These are phyloP conservation scores for Plectosphaerella plurivora DNA, from an alignment of 2,329 filamentous ascomycete species.

Conservation along the genomic window DNA sequence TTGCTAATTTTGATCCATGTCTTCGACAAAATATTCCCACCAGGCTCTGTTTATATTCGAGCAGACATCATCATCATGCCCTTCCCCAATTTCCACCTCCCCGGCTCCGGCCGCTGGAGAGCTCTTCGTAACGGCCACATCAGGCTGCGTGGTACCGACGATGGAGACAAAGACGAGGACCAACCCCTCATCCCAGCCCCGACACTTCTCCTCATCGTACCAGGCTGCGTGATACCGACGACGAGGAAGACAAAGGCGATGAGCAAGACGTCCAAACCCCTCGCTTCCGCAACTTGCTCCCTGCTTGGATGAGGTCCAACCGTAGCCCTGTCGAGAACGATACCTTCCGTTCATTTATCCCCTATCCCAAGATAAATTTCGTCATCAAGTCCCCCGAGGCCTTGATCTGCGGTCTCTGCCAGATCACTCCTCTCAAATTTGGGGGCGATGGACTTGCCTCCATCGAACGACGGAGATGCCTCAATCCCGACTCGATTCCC, in stretches of 20 bases:
- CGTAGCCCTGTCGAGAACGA: background rate
- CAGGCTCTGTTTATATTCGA: too few relatives aligned
- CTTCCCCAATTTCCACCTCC: too few relatives aligned
- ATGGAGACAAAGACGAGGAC: too few relatives aligned
- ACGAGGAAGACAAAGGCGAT: background rate
- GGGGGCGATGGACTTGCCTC: background rate
- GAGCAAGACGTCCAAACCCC: background rate
- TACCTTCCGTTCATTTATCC: conserved; percentile 15
- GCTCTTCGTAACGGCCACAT: too few relatives aligned
- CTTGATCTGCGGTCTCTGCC: conserved; percentile 21
- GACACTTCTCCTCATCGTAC: background rate
- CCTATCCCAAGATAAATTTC: conserved; percentile 22
- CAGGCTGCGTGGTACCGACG: too few relatives aligned
- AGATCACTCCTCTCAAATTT: conserved; percentile 12
- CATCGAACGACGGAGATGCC: background rate
- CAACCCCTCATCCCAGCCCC: background rate
- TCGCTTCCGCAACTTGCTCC: background rate
- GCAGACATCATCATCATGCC: too few relatives aligned
- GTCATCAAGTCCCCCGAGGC: conserved; percentile 16
- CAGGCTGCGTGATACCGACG: background rate
- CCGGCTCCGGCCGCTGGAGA: too few relatives aligned
- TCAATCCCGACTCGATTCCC: conserved; percentile 8
- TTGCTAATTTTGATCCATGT: too few relatives aligned
- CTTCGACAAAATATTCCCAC: too few relatives aligned
- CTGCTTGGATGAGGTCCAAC: conserved; percentile 2